Evolutionary conservation across 2,329 filamentous ascomycete genomes (phyloP).

Genomic region (Phoma sp.): DNA sequence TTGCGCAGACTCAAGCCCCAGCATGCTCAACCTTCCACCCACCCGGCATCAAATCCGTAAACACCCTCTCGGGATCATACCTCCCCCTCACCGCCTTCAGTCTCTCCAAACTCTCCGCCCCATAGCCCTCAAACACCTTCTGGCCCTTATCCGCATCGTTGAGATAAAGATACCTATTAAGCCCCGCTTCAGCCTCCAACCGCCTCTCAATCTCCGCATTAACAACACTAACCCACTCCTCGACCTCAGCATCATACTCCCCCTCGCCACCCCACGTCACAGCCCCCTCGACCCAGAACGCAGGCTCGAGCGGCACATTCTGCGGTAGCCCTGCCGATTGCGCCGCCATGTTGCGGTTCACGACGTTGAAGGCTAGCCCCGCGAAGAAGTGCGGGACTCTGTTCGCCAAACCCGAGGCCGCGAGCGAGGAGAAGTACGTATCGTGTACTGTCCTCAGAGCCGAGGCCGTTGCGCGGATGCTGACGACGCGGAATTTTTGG

Average conservation of each 20-base stretch:
- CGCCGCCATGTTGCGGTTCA: constrained; percentile 20
- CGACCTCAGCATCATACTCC: constrained; percentile 18
- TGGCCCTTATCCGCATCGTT: constrained; percentile 44
- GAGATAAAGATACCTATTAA: constrained; percentile 22
- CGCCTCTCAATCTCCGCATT: constrained; percentile 58
- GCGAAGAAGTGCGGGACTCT: constrained; percentile 21
- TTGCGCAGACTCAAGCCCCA: neutral
- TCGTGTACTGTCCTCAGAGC: constrained; percentile 27
- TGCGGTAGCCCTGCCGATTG: constrained; percentile 16
- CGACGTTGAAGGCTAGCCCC: constrained; percentile 25
- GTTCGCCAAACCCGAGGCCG: constrained; percentile 14
- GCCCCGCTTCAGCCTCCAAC: constrained; percentile 52
- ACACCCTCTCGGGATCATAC: constrained; percentile 51
- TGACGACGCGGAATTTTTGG: constrained; percentile 26
- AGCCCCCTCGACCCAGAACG: constrained; percentile 29
- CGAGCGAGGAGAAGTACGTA: constrained; percentile 17
- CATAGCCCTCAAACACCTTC: constrained; percentile 50
- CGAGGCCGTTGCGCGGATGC: constrained; percentile 14
- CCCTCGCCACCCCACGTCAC: constrained; percentile 20
- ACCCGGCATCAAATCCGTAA: constrained; percentile 49
- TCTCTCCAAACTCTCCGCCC: constrained; percentile 40
- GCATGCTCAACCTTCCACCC: constrained; percentile 47
- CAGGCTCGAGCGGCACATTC: constrained; percentile 13
- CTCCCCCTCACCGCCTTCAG: constrained; percentile 42
- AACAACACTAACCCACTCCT: constrained; percentile 50